Evolutionary conservation across 2,329 filamentous ascomycete species (phyloP).

Genomic region (Fusarium coffeatum): DNA sequence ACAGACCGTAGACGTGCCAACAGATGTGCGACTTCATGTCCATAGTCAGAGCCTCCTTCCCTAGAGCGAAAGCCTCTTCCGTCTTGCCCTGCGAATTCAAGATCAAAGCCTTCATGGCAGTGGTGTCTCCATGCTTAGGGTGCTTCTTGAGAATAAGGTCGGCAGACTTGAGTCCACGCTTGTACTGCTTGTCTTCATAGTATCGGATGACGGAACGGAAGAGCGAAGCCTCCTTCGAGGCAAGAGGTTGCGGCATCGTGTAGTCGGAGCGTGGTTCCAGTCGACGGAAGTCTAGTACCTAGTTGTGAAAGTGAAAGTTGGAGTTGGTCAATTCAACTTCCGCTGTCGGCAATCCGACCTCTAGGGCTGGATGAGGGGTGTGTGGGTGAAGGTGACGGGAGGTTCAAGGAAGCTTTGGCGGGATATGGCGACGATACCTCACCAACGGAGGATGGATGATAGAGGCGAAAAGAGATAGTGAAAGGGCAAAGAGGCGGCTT

Average conservation of each 20-base stretch:
- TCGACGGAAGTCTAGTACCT: background rate
- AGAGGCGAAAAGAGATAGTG: background rate
- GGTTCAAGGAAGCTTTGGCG: slow-evolving; percentile 30
- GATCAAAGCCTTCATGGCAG: slow-evolving; percentile 98
- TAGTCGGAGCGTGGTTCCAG: background rate
- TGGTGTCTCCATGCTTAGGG: slow-evolving; percentile 96
- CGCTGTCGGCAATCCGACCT: slow-evolving; percentile 33
- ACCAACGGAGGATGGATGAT: slow-evolving; percentile 7
- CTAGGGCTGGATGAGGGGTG: slow-evolving; percentile 36
- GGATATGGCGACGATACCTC: slow-evolving; percentile 21
- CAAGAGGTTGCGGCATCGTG: slow-evolving; percentile 77
- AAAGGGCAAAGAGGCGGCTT: slow-evolving; percentile 42
- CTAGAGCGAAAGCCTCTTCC: slow-evolving; percentile 92
- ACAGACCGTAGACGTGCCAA: slow-evolving; percentile 97
- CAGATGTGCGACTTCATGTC: slow-evolving; percentile 99
- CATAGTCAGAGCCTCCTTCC: slow-evolving; percentile 90
- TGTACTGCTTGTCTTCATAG: slow-evolving; percentile 99
- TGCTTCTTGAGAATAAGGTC: slow-evolving; percentile 96
- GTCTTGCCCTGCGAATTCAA: slow-evolving; percentile 92
- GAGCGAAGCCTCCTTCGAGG: slow-evolving; percentile 90
- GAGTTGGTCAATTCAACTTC: slow-evolving; percentile 19
- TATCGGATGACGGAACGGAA: slow-evolving; percentile 95
- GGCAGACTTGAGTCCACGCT: slow-evolving; percentile 90
- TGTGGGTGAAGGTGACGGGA: slow-evolving; percentile 18
- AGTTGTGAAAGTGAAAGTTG: background rate